Evolutionary conservation across 768 basidiomycete genomes (phyloP), one percentile per base, ranked within the genome.

Genomic region (Amanita jacksonii): DNA sequence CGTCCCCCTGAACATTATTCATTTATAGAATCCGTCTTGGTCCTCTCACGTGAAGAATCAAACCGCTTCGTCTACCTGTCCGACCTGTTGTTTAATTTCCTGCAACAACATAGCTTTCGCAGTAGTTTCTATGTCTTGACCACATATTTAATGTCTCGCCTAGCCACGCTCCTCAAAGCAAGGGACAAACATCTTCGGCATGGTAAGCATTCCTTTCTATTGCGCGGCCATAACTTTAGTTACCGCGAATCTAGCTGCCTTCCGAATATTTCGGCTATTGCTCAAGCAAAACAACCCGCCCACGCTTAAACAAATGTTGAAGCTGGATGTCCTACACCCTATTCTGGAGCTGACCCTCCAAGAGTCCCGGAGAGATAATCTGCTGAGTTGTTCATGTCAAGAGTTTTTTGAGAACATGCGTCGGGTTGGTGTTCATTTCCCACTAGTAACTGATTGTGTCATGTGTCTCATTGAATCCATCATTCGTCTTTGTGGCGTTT

Each of bases 361-460:
- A 49, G 93, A 96, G 62, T 84, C 85, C 25, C 68, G 73, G 42
- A 73, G 88, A 46, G 96, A 99, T 61, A 99, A 93, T 63, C 72
- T 99, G 49, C 68, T 99, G 43, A 87, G 84, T 54, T 92, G 91
- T 54, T 89, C 92, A 30, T 97, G 91, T 68, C 84, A 96, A 60
- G 96, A 98, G 60, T 85, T 87, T 50, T 92, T 98, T 54, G 96
- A 99, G 54, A 74, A 77, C 52, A 85, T 98, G 62, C 81, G 91
- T 43, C 75, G 79, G 66, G 92, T 93, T 49, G 50, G 76, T 62
- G 15, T n/a, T 8, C 27, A 22, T 36, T 44, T 36, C 33, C 19
- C 25, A 38, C 35, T 45, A 45, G 44, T 45, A 18, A 30, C 13
- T 20, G 24, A 25, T 28, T 45, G 16, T 30, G 37, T 38, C 18